Conservation (phyloP, 805 yeast species). For the Kuraishia cidri region DNA sequence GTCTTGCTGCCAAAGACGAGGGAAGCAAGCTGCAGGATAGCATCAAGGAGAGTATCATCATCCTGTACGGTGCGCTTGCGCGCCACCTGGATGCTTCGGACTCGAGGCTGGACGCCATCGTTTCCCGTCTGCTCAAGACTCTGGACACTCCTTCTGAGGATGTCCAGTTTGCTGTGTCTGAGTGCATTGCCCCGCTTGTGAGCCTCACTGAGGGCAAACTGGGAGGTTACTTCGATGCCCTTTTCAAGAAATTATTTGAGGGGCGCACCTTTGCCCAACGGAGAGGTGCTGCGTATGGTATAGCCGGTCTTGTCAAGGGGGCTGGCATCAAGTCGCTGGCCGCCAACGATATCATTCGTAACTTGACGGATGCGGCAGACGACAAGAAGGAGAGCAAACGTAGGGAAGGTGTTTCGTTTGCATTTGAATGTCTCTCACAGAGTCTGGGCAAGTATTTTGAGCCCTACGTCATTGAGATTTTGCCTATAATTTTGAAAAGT, state of each 20-base stretch:
- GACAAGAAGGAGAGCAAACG: slow-evolving; percentile 66
- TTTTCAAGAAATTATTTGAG: slow-evolving; percentile 52
- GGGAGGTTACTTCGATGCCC: slow-evolving; percentile 42
- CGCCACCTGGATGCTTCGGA: slow-evolving; percentile 70
- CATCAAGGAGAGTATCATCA: slow-evolving; percentile 72
- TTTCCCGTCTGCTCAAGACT: slow-evolving; percentile 63
- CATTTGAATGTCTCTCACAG: slow-evolving; percentile 77
- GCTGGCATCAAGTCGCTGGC: slow-evolving; percentile 73
- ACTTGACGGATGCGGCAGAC: slow-evolving; percentile 74
- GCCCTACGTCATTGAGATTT: slow-evolving; percentile 84
- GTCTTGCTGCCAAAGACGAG: slow-evolving; percentile 41
- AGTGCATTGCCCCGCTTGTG: slow-evolving; percentile 80
- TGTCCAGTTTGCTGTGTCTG: slow-evolving; percentile 82
- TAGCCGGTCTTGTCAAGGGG: slow-evolving; percentile 90
- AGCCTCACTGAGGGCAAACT: slow-evolving; percentile 33
- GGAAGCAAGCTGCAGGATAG: slow-evolving; percentile 43
- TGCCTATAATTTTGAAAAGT: slow-evolving; percentile 72
- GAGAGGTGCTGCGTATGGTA: slow-evolving; percentile 94
- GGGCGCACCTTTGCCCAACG: slow-evolving; percentile 44
- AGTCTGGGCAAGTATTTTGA: slow-evolving; percentile 75
- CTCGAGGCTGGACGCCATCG: slow-evolving; percentile 52
- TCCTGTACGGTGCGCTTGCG: slow-evolving; percentile 86
- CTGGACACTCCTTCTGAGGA: slow-evolving; percentile 83
- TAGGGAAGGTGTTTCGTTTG: slow-evolving; percentile 84
- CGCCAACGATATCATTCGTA: slow-evolving; percentile 69